phyloP scores from a whole-genome alignment of 2,329 filamentous ascomycete species.

The Alternaria brassicae region DNA sequence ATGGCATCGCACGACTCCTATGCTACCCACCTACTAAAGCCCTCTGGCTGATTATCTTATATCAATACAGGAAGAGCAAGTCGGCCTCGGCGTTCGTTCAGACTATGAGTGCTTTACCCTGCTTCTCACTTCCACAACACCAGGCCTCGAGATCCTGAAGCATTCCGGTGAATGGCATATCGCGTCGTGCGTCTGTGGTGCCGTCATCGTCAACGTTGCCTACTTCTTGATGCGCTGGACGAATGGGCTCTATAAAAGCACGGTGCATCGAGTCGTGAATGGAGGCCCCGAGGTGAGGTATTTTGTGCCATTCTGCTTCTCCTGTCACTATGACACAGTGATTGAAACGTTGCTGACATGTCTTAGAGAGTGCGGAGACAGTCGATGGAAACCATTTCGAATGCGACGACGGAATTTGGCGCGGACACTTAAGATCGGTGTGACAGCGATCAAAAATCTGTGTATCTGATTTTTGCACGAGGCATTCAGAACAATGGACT shows the following conservation, averaged over 20 bases:
- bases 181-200: constrained; percentile 50
- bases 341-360: constrained; percentile 52
- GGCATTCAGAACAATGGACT: background rate
- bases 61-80: constrained; percentile 27
- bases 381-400: constrained; percentile 48
- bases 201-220: constrained; percentile 62
- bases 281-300: constrained; percentile 49
- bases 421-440: constrained; percentile 3
- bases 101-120: constrained; percentile 48
- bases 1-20: constrained; percentile 51
- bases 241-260: constrained; percentile 59
- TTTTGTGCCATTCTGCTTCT: constrained; percentile 59
- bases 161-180: constrained; percentile 41
- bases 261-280: constrained; percentile 59
- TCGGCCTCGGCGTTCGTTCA: constrained; percentile 51
- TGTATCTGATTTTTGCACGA: background rate
- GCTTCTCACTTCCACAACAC: constrained; percentile 36
- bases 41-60: constrained; percentile 13
- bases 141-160: constrained; percentile 46
- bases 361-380: constrained; percentile 40
- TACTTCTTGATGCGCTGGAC: constrained; percentile 61
- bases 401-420: constrained; percentile 43
- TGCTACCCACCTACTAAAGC: constrained; percentile 49
- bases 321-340: constrained; percentile 51
- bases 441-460: background rate